Percentiles rank a stretch among this genome's conserved stretches.
Conservation (phyloP, 73 alveolate species). For the Loxodes magnus region DNA sequence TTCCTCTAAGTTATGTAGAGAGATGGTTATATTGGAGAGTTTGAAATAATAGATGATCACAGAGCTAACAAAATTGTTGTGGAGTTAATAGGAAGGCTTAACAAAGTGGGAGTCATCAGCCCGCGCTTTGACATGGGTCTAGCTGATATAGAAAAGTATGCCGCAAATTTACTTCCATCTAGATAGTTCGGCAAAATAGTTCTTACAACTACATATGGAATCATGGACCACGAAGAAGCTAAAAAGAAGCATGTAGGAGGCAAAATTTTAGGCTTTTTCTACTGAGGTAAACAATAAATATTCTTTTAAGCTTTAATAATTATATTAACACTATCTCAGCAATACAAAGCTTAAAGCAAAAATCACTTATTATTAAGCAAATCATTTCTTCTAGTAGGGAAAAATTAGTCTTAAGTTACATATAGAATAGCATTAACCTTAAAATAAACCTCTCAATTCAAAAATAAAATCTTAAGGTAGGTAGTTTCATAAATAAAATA, state of each 20-base stretch:
- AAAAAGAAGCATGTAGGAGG: slow-evolving; percentile 95
- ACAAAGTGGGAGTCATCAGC: slow-evolving; percentile 96
- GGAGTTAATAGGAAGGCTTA: slow-evolving; percentile 88
- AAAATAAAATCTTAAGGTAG: too few relatives aligned
- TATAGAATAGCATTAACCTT: too few relatives aligned
- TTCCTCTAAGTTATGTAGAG: slow-evolving; percentile 90
- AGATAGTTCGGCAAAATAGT: slow-evolving; percentile 92
- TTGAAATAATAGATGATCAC: slow-evolving; percentile 96
- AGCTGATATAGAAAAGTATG: slow-evolving; percentile 66
- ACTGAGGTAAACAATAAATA: too few relatives aligned
- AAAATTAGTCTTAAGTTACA: too few relatives aligned
- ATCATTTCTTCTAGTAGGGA: too few relatives aligned
- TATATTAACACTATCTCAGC: too few relatives aligned
- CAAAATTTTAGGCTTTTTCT: slow-evolving; percentile 95
- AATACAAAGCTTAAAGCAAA: too few relatives aligned
- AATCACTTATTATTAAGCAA: too few relatives aligned
- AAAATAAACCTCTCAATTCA: too few relatives aligned
- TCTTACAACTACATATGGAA: slow-evolving; percentile 89
- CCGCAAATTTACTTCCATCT: slow-evolving; percentile 82
- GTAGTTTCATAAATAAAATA: too few relatives aligned
- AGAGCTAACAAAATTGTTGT: slow-evolving; percentile 92
- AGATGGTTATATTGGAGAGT: slow-evolving; percentile 93
- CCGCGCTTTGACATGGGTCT: slow-evolving; percentile 84
- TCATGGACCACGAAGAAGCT: slow-evolving; percentile 92
- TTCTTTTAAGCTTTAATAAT: too few relatives aligned